Evolutionary conservation across 805 yeast genomes (phyloP).

Genomic region (Hemisphaericaspora nanyangensis): DNA sequence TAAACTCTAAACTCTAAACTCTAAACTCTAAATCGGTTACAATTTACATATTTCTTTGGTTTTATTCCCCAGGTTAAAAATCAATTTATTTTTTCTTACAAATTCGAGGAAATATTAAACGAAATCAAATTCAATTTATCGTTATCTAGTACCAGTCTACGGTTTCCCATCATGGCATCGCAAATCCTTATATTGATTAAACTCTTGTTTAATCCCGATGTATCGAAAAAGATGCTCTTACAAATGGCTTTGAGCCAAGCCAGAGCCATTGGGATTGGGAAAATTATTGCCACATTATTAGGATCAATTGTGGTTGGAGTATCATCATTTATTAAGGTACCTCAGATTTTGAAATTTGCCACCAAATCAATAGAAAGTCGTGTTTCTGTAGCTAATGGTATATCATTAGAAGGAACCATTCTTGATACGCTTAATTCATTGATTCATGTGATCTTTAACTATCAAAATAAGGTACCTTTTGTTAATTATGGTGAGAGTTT

Average conservation of each 20-base stretch:
- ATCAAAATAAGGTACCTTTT: conserved; percentile 30
- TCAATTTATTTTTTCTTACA: too few relatives aligned
- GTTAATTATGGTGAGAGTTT: conserved; percentile 39
- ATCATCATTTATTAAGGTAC: conserved; percentile 36
- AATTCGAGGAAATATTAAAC: too few relatives aligned
- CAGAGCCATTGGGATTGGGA: conserved; percentile 31
- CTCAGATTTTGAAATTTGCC: conserved; percentile 36
- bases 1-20: too few relatives aligned
- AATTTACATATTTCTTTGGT: too few relatives aligned
- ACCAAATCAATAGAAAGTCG: conserved; percentile 18
- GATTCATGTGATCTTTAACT: conserved; percentile 37
- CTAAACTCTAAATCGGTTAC: too few relatives aligned
- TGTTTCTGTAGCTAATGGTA: conserved; percentile 31
- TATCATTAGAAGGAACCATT: conserved; percentile 31
- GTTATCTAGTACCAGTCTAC: too few relatives aligned
- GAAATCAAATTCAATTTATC: too few relatives aligned
- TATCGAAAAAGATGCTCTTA: conserved; percentile 35
- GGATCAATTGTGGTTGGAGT: conserved; percentile 34
- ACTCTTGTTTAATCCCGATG: conserved; percentile 36
- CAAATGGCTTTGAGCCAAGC: conserved; percentile 33
- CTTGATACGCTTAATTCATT: conserved; percentile 35
- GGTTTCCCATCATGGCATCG: too few relatives aligned
- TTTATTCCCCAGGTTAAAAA: too few relatives aligned
- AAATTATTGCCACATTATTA: conserved; percentile 27
- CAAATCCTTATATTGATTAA: conserved; percentile 27